Evolutionary conservation across 768 basidiomycete genomes (phyloP).

Genomic region (Agrocybe praecox): DNA sequence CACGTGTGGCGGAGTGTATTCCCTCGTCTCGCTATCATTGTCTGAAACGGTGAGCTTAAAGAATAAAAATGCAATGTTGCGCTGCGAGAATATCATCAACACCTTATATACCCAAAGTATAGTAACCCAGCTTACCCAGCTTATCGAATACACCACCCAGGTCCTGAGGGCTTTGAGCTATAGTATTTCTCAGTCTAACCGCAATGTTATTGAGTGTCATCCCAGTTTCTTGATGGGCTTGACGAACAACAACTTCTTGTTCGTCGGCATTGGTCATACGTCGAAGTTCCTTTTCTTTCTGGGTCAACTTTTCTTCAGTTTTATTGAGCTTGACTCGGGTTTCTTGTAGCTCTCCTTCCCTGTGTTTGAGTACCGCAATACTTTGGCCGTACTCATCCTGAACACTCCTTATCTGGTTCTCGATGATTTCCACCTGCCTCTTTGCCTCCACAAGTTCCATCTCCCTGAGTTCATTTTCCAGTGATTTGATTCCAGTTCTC

Average conservation of each 20-base stretch:
- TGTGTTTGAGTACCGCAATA: too few species aligned
- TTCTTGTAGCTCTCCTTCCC: constrained; percentile 74
- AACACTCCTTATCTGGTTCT: constrained; percentile 81
- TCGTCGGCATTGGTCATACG: constrained; percentile 61
- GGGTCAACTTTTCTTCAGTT: constrained; percentile 52
- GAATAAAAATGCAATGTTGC: too few species aligned
- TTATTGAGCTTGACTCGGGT: constrained; percentile 58
- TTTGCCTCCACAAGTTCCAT: constrained; percentile 83
- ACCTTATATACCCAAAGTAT: too few species aligned
- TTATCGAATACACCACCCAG: constrained; percentile 77
- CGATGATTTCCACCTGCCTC: constrained; percentile 81
- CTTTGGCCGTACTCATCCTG: too few species aligned
- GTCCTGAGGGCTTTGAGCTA: constrained; percentile 70
- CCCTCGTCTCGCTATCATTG: too few species aligned
- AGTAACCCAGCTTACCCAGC: constrained; percentile 83
- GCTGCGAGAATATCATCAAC: too few species aligned
- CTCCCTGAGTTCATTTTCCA: too few species aligned
- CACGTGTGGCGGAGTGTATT: too few species aligned
- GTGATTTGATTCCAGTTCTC: too few species aligned
- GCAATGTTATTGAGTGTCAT: constrained; percentile 70
- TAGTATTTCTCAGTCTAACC: constrained; percentile 60
- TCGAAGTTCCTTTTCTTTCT: constrained; percentile 60
- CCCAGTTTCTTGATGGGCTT: constrained; percentile 81
- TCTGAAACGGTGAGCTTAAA: too few species aligned
- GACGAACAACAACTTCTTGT: constrained; percentile 78